These are phyloP conservation scores for Sedum album DNA, from an alignment of 164 flowering plant species.

Conservation along the genomic window DNA sequence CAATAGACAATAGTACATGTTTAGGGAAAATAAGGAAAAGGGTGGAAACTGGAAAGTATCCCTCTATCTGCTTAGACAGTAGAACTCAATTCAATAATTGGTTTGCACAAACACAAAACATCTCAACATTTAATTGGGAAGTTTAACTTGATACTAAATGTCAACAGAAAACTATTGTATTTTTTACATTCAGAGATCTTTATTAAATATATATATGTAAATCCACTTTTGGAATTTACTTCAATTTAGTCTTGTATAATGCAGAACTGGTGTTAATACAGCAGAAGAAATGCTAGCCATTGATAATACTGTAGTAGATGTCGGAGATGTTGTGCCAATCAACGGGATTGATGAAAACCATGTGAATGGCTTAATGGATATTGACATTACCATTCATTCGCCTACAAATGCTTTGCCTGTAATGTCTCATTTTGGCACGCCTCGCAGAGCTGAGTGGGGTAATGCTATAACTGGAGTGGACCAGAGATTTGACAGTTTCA, in stretches of 20 bases:
- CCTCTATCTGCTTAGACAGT: not conserved
- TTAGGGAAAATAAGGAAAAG: no score
- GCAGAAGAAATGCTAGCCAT: not conserved
- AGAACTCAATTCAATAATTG: not conserved
- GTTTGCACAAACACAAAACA: not conserved
- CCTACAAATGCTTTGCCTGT: not conserved
- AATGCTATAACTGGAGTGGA: constrained; percentile 15
- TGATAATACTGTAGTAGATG: constrained; percentile 2
- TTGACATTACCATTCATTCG: constrained; percentile 4
- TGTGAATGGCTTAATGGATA: constrained; percentile 5
- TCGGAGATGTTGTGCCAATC: not conserved
- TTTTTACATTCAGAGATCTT: no score
- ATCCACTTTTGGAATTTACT: no score
- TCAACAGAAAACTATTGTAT: no score
- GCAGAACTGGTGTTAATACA: not conserved
- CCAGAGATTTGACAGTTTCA: constrained; percentile 14
- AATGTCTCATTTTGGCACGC: constrained; percentile 1
- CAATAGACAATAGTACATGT: no score
- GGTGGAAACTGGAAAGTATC: not conserved
- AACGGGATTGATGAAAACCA: not conserved
- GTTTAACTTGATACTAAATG: no score
- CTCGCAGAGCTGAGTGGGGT: constrained; percentile 11
- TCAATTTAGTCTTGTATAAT: not conserved
- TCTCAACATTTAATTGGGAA: no score
- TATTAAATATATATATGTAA: no score